These are phyloP conservation scores for Umbelopsis sp. DNA, from an alignment of 192 early-diverging fungal species.

Conservation along the genomic window DNA sequence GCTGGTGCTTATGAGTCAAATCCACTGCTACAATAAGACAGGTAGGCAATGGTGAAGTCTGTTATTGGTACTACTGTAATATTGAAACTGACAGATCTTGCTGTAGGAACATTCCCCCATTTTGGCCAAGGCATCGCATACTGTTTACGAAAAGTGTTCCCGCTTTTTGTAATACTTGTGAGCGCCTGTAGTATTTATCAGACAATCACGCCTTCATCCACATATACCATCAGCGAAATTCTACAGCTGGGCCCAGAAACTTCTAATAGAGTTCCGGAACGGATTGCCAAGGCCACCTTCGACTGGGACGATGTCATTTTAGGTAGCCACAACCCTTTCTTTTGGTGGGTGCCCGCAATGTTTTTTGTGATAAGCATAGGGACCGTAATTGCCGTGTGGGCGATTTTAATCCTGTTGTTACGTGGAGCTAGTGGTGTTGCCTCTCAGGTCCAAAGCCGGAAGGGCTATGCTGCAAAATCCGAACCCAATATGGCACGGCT, in stretches of 20 bases:
- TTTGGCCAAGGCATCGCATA: slow-evolving; percentile 44
- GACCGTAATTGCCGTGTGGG: slow-evolving; percentile 42
- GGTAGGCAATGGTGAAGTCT: slow-evolving; percentile 6
- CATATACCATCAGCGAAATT: slow-evolving; percentile 29
- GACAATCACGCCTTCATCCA: slow-evolving; percentile 24
- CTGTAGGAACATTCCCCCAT: slow-evolving; percentile 40
- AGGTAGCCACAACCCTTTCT: slow-evolving; percentile 54
- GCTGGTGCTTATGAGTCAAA: slow-evolving; percentile 52
- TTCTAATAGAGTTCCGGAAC: slow-evolving; percentile 5
- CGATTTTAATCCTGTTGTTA: slow-evolving; percentile 35
- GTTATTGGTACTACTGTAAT: neutral
- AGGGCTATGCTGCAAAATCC: neutral
- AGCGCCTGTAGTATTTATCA: slow-evolving; percentile 42
- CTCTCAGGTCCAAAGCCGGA: neutral
- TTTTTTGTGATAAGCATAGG: slow-evolving; percentile 53
- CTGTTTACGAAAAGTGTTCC: slow-evolving; percentile 38
- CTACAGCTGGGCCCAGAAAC: slow-evolving; percentile 2
- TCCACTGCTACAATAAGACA: slow-evolving; percentile 41
- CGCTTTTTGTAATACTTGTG: slow-evolving; percentile 38
- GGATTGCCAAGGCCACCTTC: slow-evolving; percentile 24
- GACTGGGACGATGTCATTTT: slow-evolving; percentile 46
- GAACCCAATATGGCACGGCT: slow-evolving; percentile 40
- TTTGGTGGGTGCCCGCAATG: slow-evolving; percentile 54
- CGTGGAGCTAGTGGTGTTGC: slow-evolving; percentile 15
- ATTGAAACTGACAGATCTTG: neutral